Base-by-base conservation (phyloP, 208 protist species). In the Leishmania tropica region DNA sequence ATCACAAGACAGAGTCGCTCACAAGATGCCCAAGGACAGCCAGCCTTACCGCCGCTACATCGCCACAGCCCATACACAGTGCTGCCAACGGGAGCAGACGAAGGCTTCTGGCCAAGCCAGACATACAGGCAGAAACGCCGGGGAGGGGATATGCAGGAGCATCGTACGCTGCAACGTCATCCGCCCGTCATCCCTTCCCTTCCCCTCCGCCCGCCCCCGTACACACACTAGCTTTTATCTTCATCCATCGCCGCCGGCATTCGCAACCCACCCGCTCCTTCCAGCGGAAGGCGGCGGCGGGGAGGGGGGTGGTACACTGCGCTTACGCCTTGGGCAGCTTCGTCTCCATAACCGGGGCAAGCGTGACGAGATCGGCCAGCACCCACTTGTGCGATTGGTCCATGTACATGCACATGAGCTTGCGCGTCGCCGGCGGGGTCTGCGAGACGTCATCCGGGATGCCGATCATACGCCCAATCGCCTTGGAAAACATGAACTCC, bases 361-460 rank as follows among this genome's bases (percentile, higher is more conserved):
- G 58, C 15, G 83, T 81, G 35, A 95, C 45, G 3, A 97, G 40
- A 71, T 95, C 92, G 0, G 90, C 85, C 70, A 97, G 78, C 42
- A 93, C 83, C 94, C 94, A 97, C 58, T 81, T 83, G 24, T 89
- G 77, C 48, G 91, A 78, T 0, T 53, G 53, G 80, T 95, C 92
- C 85, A 97, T 83, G 83, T 97, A 97, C 74, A 95, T 86, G 81
- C 89, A 91, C 79, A 95, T 58, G 35, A 95, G 79, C 85, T 95
- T 97, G 42, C 91, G 86, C 65, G 81, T 88, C 51, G 90, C 92
- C 47, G 92, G 92, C 70, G 91, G 85, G 77, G 79, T 88, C 53
- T 93, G 71, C 3, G 73, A 79, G 58, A 95, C 86, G 71, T 95
- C 85, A 24, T 90, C 85, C 3, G 92, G 88, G 35, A 94, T 85